phyloP scores from a whole-genome alignment of 768 basidiomycete species.

The Boletus fagicola region DNA sequence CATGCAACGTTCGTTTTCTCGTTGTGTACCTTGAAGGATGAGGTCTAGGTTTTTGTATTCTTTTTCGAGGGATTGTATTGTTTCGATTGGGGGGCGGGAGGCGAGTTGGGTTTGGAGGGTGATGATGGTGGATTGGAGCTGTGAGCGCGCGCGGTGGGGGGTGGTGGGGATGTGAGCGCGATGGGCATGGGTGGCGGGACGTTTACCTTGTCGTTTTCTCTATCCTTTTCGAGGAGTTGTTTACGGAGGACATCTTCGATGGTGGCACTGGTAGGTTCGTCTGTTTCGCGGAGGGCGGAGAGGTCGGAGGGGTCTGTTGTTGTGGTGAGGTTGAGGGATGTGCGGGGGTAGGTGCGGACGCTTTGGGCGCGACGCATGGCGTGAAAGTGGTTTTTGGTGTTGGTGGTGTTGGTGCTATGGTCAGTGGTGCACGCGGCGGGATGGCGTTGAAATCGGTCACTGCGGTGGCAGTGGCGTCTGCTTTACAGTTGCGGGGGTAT shows the following conservation, averaged over 20 bases:
- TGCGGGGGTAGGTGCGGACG: slow-evolving; percentile 51
- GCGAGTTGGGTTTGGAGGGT: slow-evolving; percentile 63
- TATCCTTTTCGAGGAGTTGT: slow-evolving; percentile 63
- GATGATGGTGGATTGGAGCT: slow-evolving; percentile 66
- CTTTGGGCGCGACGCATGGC: slow-evolving; percentile 62
- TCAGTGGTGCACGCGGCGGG: too few species aligned
- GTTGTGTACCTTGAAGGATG: slow-evolving; percentile 73
- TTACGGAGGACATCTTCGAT: slow-evolving; percentile 58
- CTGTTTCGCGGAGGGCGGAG: slow-evolving; percentile 54
- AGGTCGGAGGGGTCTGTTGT: slow-evolving; percentile 49
- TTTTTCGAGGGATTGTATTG: slow-evolving; percentile 61
- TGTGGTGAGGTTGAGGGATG: slow-evolving; percentile 41
- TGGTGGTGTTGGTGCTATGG: too few species aligned
- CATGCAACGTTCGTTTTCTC: slow-evolving; percentile 87
- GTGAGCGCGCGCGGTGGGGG: too few species aligned
- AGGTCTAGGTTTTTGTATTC: slow-evolving; percentile 77
- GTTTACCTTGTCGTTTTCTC: slow-evolving; percentile 65
- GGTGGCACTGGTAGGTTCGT: slow-evolving; percentile 41
- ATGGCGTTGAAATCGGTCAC: too few species aligned
- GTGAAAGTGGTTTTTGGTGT: too few species aligned
- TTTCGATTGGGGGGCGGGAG: slow-evolving; percentile 65
- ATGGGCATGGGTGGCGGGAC: background rate
- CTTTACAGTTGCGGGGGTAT: too few species aligned
- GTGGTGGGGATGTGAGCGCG: background rate
- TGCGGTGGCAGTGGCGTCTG: too few species aligned